A percentile compares a stretch with the other conserved stretches of the same genome.
Evolutionary conservation across 306 rosid species (phyloP).

Genomic region (Cicer judaicum): DNA sequence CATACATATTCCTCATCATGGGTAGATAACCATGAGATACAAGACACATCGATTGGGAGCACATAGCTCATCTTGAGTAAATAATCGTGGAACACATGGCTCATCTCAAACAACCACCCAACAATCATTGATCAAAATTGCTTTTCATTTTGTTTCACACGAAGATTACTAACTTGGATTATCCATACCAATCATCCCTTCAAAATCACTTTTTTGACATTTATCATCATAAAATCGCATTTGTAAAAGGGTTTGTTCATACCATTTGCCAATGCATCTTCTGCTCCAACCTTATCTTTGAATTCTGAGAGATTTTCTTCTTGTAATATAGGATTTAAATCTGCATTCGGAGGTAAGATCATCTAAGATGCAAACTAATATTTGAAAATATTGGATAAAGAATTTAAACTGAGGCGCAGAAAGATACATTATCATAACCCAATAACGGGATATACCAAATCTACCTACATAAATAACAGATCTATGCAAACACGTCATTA

Average conservation of each 20-base stretch:
- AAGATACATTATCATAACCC: constrained; percentile 4
- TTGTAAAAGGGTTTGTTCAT: neutral
- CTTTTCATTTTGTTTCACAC: neutral
- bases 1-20: no score
- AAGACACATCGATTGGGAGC: neutral
- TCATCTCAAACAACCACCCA: constrained; percentile 9
- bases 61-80: neutral
- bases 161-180: neutral
- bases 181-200: neutral
- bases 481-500: constrained; percentile 6
- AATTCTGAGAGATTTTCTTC: constrained; percentile 47
- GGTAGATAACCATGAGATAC: neutral
- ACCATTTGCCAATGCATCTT: constrained; percentile 59
- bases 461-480: constrained; percentile 19
- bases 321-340: constrained; percentile 49
- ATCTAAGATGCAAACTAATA: constrained; percentile 13
- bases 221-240: neutral
- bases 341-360: constrained; percentile 44
- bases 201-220: neutral
- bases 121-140: constrained; percentile 14
- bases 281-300: constrained; percentile 50
- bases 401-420: constrained; percentile 6
- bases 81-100: neutral
- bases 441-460: neutral
- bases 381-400: constrained; percentile 28